Base-by-base conservation (phyloP, 202 grass and related monocot genomes). In the Setaria viridis region DNA sequence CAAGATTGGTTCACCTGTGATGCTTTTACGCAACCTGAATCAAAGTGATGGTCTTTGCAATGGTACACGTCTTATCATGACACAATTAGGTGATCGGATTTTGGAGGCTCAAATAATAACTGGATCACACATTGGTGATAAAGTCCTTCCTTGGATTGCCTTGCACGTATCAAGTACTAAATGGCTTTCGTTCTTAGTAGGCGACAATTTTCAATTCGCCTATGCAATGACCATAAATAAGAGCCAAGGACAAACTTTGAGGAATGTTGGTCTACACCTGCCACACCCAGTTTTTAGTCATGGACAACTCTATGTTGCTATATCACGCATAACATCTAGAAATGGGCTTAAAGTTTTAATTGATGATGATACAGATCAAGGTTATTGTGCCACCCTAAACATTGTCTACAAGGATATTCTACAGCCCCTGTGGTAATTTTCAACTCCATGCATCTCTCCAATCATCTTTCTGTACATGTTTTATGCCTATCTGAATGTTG, bases 51-150 rank as follows among this genome's bases (percentile, higher is more conserved):
- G 65, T 8, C 50, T 81, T 53, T 81, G 79, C 5, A 81, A 81
- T 81, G 79, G 79, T 17, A 81, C 37, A 13, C n/a, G 80, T n/a
- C 67, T 82, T 0, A 32, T 82, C 15, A 47, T 82, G 33, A 82
- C 80, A 34, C 54, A 70, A 30, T 20, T 82, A 42, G 80, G 53
- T 4, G 69, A 56, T 1, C 21, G 67, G 0, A 37, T 82, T 0
- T 55, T 82, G 16, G 66, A 82, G 10, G 79, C 66, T 19, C 51
- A 67, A 3, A 70, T 81, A 81, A 81, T 81, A 56, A 70, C 35
- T 12, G 48, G 62, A 1, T 81, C 78, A 0, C 48, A 81, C 1
- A 51, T 69, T 55, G 78, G 78, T 30, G 33, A 82, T 2, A 82
- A 43, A 0, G 67, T 82, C 1, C 29, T 47, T 33, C 80, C 80